phyloP scores from a whole-genome alignment of 169 alveolate genomes.

The Babesia caballi region DNA sequence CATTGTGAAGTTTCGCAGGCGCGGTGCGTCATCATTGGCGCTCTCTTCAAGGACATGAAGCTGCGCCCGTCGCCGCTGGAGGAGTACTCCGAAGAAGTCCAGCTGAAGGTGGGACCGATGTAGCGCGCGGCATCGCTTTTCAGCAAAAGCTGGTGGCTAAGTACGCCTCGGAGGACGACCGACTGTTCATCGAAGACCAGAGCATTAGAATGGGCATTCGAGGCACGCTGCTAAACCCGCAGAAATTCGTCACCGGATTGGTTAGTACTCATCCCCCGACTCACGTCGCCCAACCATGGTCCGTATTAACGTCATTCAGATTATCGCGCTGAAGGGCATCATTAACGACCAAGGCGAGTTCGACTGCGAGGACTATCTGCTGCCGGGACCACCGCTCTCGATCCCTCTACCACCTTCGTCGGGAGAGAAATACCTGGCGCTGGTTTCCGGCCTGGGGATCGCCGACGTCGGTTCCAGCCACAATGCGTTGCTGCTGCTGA shows the following conservation, averaged over 20 bases:
- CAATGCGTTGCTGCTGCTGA: conserved; percentile 40
- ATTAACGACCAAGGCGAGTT: conserved; percentile 49
- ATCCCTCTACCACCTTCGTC: conserved; percentile 11
- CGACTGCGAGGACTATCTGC: conserved; percentile 49
- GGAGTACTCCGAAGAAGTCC: conserved; percentile 41
- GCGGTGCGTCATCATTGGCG: conserved; percentile 51
- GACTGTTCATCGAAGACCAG: conserved; percentile 49
- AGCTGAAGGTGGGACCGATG: conserved; percentile 11
- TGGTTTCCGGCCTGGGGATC: conserved; percentile 50
- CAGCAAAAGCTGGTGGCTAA: conserved; percentile 28
- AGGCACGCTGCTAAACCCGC: conserved; percentile 53
- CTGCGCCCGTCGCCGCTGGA: conserved; percentile 62
- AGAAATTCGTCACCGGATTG: conserved; percentile 55
- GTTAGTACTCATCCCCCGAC: too few species aligned
- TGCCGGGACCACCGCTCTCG: conserved; percentile 51
- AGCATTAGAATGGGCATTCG: conserved; percentile 39
- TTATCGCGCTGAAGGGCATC: conserved; percentile 47
- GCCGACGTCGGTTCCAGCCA: conserved; percentile 5
- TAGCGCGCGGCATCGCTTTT: neutral
- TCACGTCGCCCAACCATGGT: neutral
- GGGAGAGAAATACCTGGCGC: conserved; percentile 57
- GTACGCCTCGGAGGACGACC: conserved; percentile 57
- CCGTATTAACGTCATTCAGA: neutral
- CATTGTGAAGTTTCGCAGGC: conserved; percentile 7
- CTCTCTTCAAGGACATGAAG: conserved; percentile 65